Evolutionary conservation across 257 asterid genomes (phyloP).

Genomic region (Solanum dulcamara): DNA sequence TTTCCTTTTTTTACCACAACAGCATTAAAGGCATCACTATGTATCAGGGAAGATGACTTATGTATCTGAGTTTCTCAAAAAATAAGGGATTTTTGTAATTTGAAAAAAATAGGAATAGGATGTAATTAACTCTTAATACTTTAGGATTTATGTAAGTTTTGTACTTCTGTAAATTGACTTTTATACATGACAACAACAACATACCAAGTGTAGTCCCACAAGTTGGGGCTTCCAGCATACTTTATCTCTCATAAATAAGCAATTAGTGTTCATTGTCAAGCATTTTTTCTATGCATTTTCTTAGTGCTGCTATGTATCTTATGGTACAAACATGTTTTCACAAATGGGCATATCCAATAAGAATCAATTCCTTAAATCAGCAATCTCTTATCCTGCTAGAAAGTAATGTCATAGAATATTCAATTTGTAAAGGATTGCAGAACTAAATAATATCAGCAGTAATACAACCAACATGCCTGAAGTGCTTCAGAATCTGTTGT

Average conservation of each 20-base stretch:
- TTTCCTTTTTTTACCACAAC: too few relatives aligned
- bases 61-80: too few relatives aligned
- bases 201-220: not conserved
- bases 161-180: not conserved
- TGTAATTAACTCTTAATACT: too few relatives aligned
- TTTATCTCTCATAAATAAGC: not conserved
- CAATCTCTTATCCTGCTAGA: not conserved
- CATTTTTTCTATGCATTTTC: not conserved
- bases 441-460: not conserved
- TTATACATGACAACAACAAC: not conserved
- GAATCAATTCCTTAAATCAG: not conserved
- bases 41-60: too few relatives aligned
- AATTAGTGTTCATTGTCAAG: not conserved
- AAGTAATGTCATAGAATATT: not conserved
- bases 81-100: too few relatives aligned
- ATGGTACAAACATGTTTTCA: not conserved
- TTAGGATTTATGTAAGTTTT: too few relatives aligned
- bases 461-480: slow-evolving; percentile 41
- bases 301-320: not conserved
- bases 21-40: too few relatives aligned
- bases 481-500: slow-evolving; percentile 94
- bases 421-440: not conserved
- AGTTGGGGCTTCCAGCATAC: not conserved
- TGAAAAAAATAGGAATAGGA: too few relatives aligned
- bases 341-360: not conserved